A percentile compares a stretch with the other conserved stretches of the same genome.
phyloP scores from a whole-genome alignment of 176 grass and related monocot species.

The Triticum dicoccoides region DNA sequence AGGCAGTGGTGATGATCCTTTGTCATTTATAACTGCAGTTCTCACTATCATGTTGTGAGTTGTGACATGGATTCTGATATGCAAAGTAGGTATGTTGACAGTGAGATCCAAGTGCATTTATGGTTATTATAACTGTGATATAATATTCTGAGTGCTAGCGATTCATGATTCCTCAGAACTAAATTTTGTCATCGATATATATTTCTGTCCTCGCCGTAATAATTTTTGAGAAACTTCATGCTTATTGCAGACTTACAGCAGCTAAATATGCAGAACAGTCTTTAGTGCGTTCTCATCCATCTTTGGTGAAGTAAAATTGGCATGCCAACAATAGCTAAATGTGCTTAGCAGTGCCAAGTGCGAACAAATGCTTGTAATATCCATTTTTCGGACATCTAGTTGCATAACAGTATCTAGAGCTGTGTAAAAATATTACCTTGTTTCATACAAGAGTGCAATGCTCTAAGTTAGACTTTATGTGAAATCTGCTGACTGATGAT shows the following conservation, averaged over 20 bases:
- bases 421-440: neutral
- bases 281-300: neutral
- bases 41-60: neutral
- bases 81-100: neutral
- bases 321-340: slow-evolving; percentile 7
- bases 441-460: neutral
- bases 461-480: slow-evolving; percentile 20
- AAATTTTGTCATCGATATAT: neutral
- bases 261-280: neutral
- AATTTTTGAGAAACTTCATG: neutral
- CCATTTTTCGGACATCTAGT: neutral
- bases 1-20: neutral
- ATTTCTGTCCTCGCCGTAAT: neutral
- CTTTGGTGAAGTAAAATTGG: neutral
- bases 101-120: neutral
- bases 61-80: neutral
- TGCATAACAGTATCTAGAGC: neutral
- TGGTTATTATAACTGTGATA: neutral
- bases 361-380: neutral
- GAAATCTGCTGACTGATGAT: slow-evolving; percentile 6
- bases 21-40: neutral
- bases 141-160: neutral
- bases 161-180: neutral
- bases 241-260: neutral
- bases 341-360: neutral